Evolutionary conservation across 345 rosid species (phyloP).

Genomic region (Pistacia atlantica): DNA sequence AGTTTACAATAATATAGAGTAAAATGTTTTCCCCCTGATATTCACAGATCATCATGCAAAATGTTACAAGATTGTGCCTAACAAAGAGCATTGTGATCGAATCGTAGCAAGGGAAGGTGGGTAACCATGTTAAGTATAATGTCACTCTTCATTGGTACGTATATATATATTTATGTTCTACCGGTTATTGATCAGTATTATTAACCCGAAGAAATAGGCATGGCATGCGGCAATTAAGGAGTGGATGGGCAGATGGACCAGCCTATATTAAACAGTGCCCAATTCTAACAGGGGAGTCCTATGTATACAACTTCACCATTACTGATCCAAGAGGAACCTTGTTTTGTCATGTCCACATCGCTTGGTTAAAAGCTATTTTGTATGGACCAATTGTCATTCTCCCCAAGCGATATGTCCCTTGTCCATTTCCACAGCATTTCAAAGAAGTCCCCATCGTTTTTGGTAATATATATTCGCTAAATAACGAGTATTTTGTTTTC

Average conservation of each 20-base stretch:
- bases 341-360: conserved; percentile 61
- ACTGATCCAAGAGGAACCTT: conserved; percentile 58
- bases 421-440: conserved; percentile 52
- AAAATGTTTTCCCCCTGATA: no score
- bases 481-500: no score
- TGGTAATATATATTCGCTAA: conserved; percentile 21
- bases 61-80: conserved; percentile 65
- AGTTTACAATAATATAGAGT: no score
- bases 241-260: conserved; percentile 68
- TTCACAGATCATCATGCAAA: conserved; percentile 55
- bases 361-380: conserved; percentile 50
- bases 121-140: conserved; percentile 68
- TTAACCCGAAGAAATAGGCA: conserved; percentile 35
- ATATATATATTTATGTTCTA: no score
- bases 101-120: conserved; percentile 76
- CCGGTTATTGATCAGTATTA: no score
- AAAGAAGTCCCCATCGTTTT: conserved; percentile 50
- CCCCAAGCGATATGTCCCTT: conserved; percentile 41
- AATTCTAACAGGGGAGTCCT: conserved; percentile 49
- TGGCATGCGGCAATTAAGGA: conserved; percentile 48
- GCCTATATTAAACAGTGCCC: conserved; percentile 57
- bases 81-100: conserved; percentile 59
- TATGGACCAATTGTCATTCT: conserved; percentile 55
- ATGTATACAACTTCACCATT: conserved; percentile 48
- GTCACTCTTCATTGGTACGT: conserved; percentile 70